Base-by-base conservation (phyloP, 2,329 filamentous ascomycete species). In the Aspergillus fumigatus region DNA sequence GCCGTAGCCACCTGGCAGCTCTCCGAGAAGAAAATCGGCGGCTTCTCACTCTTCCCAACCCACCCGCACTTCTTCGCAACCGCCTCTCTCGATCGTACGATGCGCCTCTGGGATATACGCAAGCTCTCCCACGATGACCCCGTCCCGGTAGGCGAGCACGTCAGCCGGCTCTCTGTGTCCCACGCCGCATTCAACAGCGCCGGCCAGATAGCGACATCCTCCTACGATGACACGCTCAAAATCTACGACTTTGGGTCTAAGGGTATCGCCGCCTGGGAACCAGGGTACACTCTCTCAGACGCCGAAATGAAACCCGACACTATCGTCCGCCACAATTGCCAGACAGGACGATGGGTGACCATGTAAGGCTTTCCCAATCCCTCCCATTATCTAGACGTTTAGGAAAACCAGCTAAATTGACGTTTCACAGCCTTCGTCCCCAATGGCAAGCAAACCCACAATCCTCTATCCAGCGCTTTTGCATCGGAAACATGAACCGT, bases 401-500 rank as follows among this genome's bases (percentile, higher is more conserved):
- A 38, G n/a, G n/a, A n/a, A n/a, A n/a, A n/a, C n/a, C 2, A 53
- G 2, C 19, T 21, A 50, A 25, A 8, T 2, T 19, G 38, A n/a
- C 45, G 19, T 32, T 38, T 9, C 27, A 19, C 72, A 86, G 83
- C 65, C 77, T 88, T 81, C 70, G 95, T 81, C 82, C 94, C 71
- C 91, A 96, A 65, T 99, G 94, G 94, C 94, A 99, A 72, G 79
- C 84, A 32, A 82, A 84, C 48, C 93, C 94, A 0, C 77, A 82
- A 35, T 90, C 94, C 57, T 87, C 87, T 7, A 85, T 95, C 4
- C 88, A 96, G 61, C 91, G 93, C 59, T 92, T 99, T 66, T 89
- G 86, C 25, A 93, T 99, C 56, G 94, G 90, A 1, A 99, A 97
- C 65, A 97, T 97, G 94, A 96, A 96, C 70, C 85, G 94, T 1